Evolutionary conservation across 1,284 basidiomycete species (phyloP), one percentile per base, ranked within the genome.

Genomic region (Puccinia hordei): DNA sequence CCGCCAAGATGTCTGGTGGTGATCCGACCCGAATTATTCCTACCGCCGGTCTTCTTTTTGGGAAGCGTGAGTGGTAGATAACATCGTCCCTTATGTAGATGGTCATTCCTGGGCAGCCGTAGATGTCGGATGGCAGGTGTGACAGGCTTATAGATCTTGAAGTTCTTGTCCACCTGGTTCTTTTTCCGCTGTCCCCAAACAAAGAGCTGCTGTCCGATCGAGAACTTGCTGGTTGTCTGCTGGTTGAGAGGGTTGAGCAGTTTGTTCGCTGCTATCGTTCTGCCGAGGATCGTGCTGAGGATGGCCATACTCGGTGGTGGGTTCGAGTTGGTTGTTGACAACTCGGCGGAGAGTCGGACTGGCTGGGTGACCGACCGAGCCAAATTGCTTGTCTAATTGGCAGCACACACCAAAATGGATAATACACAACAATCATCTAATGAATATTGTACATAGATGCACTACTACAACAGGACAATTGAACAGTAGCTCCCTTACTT

Each of bases 1-100:
- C 97, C 96, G 44, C 97, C 96, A 38, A 92, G 89, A 78, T 90
- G 91, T 30, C 94, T 90, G 27, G 94, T 92, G n/a, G 94, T 95
- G 82, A 98, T 93, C 71, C 89, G 90, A 1, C 97, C 97, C 46
- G 77, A 44, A 74, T 89, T 85, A 85, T 96, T 96, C 38, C 96
- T 89, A 0, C 96, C 97, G 51, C 95, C 96, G 44, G 90, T 92
- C 85, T 90, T 91, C 68, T 95, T 90, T 83, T 92, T 90, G 13
- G 96, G 89, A 46, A 92, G 86, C 12, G 96, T 99, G 72, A 99
- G 90, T 22, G 89, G 87, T n/a, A 92, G 90, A 33, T 95, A 86
- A 12, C 96, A 95, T 30, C 90, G 87, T 46, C 95, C 95, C 82
- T 90, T 88, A 87, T 92, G 94, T 59, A 98, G 85, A 83, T 98